Conservation (phyloP, 805 yeast species). For the Spathaspora passalidarum region DNA sequence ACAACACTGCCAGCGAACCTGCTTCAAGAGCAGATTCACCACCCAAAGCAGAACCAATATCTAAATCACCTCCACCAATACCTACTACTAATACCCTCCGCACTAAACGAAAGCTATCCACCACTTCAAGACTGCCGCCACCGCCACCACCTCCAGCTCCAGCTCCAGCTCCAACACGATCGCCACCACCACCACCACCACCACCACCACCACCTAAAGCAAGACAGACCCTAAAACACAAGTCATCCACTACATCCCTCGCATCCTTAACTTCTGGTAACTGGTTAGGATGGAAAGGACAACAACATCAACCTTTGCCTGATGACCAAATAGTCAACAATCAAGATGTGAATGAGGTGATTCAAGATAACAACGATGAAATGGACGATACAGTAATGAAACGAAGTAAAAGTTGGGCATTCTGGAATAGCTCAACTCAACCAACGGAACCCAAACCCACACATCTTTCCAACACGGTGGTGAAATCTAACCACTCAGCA, state of each 20-base stretch:
- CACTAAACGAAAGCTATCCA: neutral
- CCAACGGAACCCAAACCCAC: constrained; percentile 4
- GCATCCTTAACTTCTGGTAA: constrained; percentile 22
- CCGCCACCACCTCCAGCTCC: neutral
- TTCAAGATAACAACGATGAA: constrained; percentile 30
- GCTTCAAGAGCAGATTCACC: neutral
- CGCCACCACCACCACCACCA: neutral
- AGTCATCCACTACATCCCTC: constrained; percentile 22
- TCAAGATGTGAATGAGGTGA: constrained; percentile 7
- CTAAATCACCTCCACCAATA: neutral
- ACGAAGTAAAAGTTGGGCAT: constrained; percentile 31
- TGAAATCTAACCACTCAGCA: constrained; percentile 28
- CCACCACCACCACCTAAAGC: constrained; percentile 1
- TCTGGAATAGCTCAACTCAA: constrained; percentile 23
- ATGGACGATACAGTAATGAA: constrained; percentile 29
- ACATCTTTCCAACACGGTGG: constrained; percentile 26
- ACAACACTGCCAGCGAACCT: too few species aligned
- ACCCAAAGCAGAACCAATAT: constrained; percentile 1
- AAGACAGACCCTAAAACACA: constrained; percentile 9
- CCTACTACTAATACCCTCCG: neutral
- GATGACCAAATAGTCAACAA: constrained; percentile 9
- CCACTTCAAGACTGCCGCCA: neutral
- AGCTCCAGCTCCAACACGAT: neutral
- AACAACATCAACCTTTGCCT: neutral
- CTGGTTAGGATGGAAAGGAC: constrained; percentile 26